Evolutionary conservation across 140 eudicot genomes (phyloP), one percentile per base, ranked within the genome.

Genomic region (Erigeron philadelphicus): DNA sequence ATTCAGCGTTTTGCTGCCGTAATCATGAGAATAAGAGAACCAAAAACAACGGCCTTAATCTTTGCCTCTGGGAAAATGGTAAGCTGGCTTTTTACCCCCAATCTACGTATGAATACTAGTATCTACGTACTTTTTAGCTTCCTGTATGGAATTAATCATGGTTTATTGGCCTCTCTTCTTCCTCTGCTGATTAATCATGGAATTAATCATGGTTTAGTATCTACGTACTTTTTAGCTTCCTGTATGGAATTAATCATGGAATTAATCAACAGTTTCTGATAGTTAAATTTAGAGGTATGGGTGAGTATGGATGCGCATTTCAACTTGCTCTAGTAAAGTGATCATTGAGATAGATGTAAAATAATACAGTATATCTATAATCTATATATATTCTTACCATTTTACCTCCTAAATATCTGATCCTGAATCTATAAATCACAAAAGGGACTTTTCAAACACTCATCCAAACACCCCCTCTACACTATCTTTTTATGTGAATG

Each of bases 21-120:
- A 2, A 80, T 80, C 56, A 75, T 80, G 84, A 75, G 84, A 63
- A 80, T 80, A 48, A 71, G 84, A 66, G 84, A 80, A 53, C 84
- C 81, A 19, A 80, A 80, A 68, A 80, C 84, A 38, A 80, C 84
- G 3, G 84, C 81, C 0, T 59, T 80, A 25, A 75, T 80, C 11
- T 80, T 80, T 76, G 78, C 84, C 59, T 80, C 81, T 8, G 84
- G 84, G 23, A 80, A 72, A 67, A 70, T 80, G 84, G 84, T 80
- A 66, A 75, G 81, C 59, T 3, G 1, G 13, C 40, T 19, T 6
- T 55, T 70, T 6, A 8, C 42, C 43, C 11, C 56, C 21, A 3
- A 45, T 64, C 55, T 64, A 43, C 4, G 12, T 65, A 19, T 45
- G 25, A 9, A 46, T 45, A 31, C 4, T 31, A 31, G 38, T 31